phyloP scores from a whole-genome alignment of 805 yeast species.

The Wickerhamomyces bisporus region DNA sequence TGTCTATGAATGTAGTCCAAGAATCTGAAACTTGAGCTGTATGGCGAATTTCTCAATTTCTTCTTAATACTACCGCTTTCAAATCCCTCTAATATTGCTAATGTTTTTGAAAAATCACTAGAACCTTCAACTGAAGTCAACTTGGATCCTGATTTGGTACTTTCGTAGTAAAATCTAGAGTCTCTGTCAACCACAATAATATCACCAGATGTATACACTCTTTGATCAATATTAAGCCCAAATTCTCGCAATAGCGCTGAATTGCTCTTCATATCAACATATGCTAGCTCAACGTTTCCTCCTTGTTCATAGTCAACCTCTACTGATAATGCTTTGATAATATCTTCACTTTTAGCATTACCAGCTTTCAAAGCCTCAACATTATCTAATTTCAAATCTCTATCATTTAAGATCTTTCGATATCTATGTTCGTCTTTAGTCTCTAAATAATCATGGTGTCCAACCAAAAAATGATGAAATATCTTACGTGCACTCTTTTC shows the following conservation, averaged over 20 bases:
- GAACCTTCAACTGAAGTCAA: constrained; percentile 11
- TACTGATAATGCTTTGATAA: constrained; percentile 43
- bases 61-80: constrained; percentile 16
- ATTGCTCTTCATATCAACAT: constrained; percentile 41
- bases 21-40: constrained; percentile 30
- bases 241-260: constrained; percentile 21
- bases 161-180: constrained; percentile 32
- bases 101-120: constrained; percentile 6
- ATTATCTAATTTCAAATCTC: constrained; percentile 36
- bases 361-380: constrained; percentile 40
- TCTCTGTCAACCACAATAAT: constrained; percentile 43
- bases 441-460: constrained; percentile 35
- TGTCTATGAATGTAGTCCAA: constrained; percentile 40
- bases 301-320: constrained; percentile 43
- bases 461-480: constrained; percentile 19
- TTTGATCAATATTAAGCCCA: constrained; percentile 18
- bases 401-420: constrained; percentile 30
- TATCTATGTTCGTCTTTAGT: constrained; percentile 35
- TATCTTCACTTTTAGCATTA: constrained; percentile 31
- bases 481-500: constrained; percentile 20
- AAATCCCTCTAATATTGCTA: constrained; percentile 5
- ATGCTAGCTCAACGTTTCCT: constrained; percentile 40
- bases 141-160: constrained; percentile 30
- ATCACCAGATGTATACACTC: constrained; percentile 46
- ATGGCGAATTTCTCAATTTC: constrained; percentile 41